Base-by-base conservation (phyloP, 192 early-diverging fungal species). In the Coemansia sp. region DNA sequence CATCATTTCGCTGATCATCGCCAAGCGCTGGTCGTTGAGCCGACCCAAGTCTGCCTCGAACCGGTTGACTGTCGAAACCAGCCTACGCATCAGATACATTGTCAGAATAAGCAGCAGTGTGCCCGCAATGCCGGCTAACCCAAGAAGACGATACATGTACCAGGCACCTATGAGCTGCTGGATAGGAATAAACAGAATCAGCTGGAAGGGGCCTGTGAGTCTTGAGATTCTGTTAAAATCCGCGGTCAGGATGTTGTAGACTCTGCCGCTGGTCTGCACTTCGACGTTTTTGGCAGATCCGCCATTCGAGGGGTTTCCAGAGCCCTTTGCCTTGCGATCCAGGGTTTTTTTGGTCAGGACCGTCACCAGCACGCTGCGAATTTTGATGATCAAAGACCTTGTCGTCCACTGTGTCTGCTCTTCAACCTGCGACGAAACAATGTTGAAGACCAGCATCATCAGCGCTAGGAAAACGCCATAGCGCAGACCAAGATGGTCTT, bases 51-150 rank as follows among this genome's bases (percentile, higher is more conserved):
- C 73, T 6, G 83, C 78, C 67, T 93, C 87, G 63, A 87, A 64
- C 33, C 69, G 67, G 60, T 78, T 81, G 31, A 86, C 71, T 30
- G 69, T 73, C 16, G 63, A 80, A 20, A 85, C 77, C 16, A 87
- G 77, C 58, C 20, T 75, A 66, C 38, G 86, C 80, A 48, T 69
- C 20, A 88, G 4, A 25, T 80, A 81, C 61, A 87, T 83, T 3
- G 80, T 71, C 11, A 87, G 16, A 6, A 90, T 51, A 67, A 96
- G 86, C 33, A 88, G 77, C 1, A 76, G 66, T 1, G 95, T 82
- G n/a, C 93, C 94, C 22, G 88, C 84, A 4, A 96, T 30, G 2
- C 92, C 93, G 3, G 93, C 84, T 38, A 85, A 68, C 6, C 95
- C 95, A 28, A 97, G 75, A 30, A 97, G 75, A 57, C 64, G 64